A percentile compares a stretch with the other conserved stretches of the same genome.
These are phyloP conservation scores for Kuraishia cidri DNA, from an alignment of 805 yeast genomes.

Conservation along the genomic window DNA sequence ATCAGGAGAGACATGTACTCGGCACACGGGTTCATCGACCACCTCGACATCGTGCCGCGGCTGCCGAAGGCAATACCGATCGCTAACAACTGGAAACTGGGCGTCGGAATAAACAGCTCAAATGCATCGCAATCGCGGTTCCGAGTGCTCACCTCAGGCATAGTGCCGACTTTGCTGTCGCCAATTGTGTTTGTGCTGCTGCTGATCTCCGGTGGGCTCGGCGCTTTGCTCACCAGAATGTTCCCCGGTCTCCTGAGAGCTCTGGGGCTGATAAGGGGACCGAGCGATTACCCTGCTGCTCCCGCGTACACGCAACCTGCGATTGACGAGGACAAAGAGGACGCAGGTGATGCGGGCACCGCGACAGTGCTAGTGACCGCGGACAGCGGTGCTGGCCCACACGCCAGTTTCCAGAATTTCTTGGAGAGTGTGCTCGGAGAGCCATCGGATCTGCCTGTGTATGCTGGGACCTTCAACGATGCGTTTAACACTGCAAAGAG, in stretches of 20 bases:
- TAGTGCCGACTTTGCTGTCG: constrained; percentile 7
- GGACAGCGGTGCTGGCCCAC: constrained; percentile 5
- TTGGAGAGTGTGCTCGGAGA: constrained; percentile 13
- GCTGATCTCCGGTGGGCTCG: constrained; percentile 28
- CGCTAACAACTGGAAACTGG: constrained; percentile 24
- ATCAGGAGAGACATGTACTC: background rate
- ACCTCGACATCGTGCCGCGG: constrained; percentile 17
- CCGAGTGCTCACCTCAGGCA: background rate
- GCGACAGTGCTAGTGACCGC: constrained; percentile 9
- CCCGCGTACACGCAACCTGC: constrained; percentile 16
- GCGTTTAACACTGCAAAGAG: constrained; percentile 26
- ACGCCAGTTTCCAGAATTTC: constrained; percentile 5
- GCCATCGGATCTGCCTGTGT: constrained; percentile 16
- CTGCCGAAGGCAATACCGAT: constrained; percentile 25
- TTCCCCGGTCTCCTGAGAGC: constrained; percentile 22
- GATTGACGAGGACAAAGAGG: constrained; percentile 5
- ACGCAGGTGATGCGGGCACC: constrained; percentile 3
- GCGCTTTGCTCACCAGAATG: constrained; percentile 20
- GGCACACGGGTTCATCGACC: background rate
- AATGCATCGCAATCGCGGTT: too few species aligned
- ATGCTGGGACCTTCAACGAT: constrained; percentile 28
- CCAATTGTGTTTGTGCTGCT: constrained; percentile 42
- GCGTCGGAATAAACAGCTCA: constrained; percentile 16
- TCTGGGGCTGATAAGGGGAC: constrained; percentile 16
- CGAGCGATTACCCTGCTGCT: constrained; percentile 18